Base-by-base conservation (phyloP, 441 rosid species). In the Pelargonium cotyledonis region DNA sequence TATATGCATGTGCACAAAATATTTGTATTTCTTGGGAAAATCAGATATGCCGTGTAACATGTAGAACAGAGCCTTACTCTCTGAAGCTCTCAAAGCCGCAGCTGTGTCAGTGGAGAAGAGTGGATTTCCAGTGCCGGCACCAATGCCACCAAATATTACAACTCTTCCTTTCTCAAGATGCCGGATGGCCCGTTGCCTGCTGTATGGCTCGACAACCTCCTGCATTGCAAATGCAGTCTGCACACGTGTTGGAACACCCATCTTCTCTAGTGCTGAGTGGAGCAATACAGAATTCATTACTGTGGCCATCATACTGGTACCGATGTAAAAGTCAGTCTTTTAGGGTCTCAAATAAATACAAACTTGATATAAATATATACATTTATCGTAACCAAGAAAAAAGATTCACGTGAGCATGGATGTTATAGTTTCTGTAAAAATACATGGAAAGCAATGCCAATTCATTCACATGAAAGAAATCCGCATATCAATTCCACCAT, bases 121-220 rank as follows among this genome's bases (percentile, higher is more conserved):
- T 65, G 97, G 97, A 73, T 89, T 94, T 69, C 89, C 94, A 64
- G 81, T 74, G 44, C 87, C 86, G 35, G 88, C 81, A 60, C 99
- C 97, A 55, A 91, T 78, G 23, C 97, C 97, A 69, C 97, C 97
- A 73, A 94, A 94, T 77, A 94, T 87, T 67, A 94, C 96, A 18
- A 94, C 99, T 85, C 94, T 86, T 67, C 97, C 95, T 78, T 94
- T 94, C 75, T 91, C 97, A 23, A 94, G 87, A 85, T 94, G 97
- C 1, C 90, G 80, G 12, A 91, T 88, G 19, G 97, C 97, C 63
- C 83, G 82, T 72, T 82, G 95, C 79, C 95, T 86, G 77, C 73
- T 88, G 77, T 89, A 94, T 44, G 95, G 91, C 79, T 94, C 97
- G 70, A 87, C 86, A 18, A 90, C 82, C 74, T 93, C 97, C 9